These are phyloP conservation scores for Delonix regia DNA, from an alignment of 306 rosid species.

Conservation along the genomic window DNA sequence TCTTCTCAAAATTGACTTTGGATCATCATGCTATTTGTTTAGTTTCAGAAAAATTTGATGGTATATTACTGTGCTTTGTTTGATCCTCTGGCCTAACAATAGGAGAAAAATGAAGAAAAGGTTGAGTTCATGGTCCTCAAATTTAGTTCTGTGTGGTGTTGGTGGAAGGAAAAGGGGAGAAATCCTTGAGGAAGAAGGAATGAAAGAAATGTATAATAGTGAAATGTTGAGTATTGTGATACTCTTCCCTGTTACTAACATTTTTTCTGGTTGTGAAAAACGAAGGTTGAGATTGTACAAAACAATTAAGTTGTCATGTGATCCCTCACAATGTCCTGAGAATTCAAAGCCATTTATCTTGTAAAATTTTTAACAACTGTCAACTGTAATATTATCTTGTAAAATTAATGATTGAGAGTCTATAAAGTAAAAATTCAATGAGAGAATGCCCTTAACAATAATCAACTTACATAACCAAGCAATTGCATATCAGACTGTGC, in stretches of 20 bases:
- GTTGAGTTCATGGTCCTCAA: not conserved
- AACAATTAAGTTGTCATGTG: not conserved
- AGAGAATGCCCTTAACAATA: not conserved
- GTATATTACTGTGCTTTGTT: too few relatives aligned
- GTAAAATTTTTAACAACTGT: not conserved
- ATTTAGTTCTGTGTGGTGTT: not conserved
- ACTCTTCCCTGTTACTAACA: not conserved
- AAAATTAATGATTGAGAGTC: too few relatives aligned
- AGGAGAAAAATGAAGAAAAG: too few relatives aligned
- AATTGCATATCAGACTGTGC: too few relatives aligned
- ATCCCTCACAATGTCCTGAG: too few relatives aligned
- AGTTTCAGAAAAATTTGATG: not conserved
- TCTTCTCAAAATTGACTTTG: too few relatives aligned
- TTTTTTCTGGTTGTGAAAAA: not conserved
- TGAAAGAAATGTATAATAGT: not conserved
- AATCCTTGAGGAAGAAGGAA: too few relatives aligned
- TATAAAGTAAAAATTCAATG: too few relatives aligned
- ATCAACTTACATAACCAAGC: not conserved
- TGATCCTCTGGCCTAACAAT: too few relatives aligned
- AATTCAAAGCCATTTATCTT: not conserved
- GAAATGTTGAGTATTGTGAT: not conserved
- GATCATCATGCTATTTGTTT: not conserved
- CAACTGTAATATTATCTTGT: too few relatives aligned
- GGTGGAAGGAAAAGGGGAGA: too few relatives aligned
- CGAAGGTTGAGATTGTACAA: not conserved